Evolutionary conservation across 257 asterid genomes (phyloP), one percentile per base, ranked within the genome.

Genomic region (Solanum rostratum): DNA sequence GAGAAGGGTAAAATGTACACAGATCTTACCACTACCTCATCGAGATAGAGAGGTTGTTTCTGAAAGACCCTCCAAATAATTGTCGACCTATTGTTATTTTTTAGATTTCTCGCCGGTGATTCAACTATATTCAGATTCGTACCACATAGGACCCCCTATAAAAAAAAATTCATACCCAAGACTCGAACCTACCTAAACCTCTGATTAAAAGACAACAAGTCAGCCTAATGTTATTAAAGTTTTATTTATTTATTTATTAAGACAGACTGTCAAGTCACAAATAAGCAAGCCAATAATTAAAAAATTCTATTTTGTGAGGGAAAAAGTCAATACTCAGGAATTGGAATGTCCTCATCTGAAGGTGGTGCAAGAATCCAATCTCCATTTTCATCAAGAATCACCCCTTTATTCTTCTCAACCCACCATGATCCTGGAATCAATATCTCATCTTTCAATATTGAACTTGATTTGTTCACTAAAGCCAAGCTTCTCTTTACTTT

Each of bases 351-450:
- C 84, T 94, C 98, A 39, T 90, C 94, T 0, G 84, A 57, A 13
- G 94, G 92, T 37, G 94, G 87, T 10, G 89, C 90, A 91, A 93
- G 74, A 89, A 88, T 41, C 99, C 98, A 94, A 13, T 93, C 97
- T 10, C 94, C 97, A 43, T 86, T 79, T 20, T 87, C 91, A 69
- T 87, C 94, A 11, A 59, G 80, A 52, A 90, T 86, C 89, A 96
- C 14, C 59, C 99, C 98, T 84, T 85, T 94, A 39, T 96, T 96
- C 94, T 92, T 96, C 92, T 96, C 99, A 55, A 92, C 41, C 97
- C 99, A 96, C 99, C 98, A 96, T 2, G 96, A 91, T 10, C 91
- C 94, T 0, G 98, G 99, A 87, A 93, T 85, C 92, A 96, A 52
- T 66, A 84, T 91, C 86, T 96, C 97, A 10, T 93, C 97, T 18